phyloP scores from a whole-genome alignment of 805 yeast species.

The Saccharomycopsis olivae region DNA sequence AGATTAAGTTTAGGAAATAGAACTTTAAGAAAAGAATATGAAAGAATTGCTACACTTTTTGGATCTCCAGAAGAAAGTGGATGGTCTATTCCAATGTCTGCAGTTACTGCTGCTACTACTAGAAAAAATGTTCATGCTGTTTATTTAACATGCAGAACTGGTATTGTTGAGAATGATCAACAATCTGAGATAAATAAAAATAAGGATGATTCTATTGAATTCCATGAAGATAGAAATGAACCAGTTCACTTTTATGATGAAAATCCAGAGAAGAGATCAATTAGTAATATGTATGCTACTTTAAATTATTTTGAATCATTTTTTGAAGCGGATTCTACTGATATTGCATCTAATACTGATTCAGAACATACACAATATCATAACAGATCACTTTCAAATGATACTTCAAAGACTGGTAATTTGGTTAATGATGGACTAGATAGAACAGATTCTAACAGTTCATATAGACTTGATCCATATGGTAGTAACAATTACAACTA shows the following conservation, averaged over 20 bases:
- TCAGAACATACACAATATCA: slow-evolving; percentile 5
- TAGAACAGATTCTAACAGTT: slow-evolving; percentile 10
- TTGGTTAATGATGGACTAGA: slow-evolving; percentile 7
- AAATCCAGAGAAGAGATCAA: slow-evolving; percentile 14
- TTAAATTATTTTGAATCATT: slow-evolving; percentile 18
- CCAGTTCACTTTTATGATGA: slow-evolving; percentile 10
- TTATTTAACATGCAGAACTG: slow-evolving; percentile 61
- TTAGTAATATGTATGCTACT: slow-evolving; percentile 18
- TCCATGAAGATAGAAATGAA: slow-evolving; percentile 14
- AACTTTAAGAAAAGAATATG: slow-evolving; percentile 69
- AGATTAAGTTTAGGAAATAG: slow-evolving; percentile 85
- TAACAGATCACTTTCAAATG: slow-evolving; percentile 11
- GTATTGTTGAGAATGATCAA: slow-evolving; percentile 23
- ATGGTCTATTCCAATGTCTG: slow-evolving; percentile 97
- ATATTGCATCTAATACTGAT: neutral
- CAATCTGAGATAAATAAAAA: slow-evolving; percentile 27
- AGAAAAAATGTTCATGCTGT: slow-evolving; percentile 93
- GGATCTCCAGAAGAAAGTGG: slow-evolving; percentile 90
- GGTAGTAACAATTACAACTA: slow-evolving; percentile 13
- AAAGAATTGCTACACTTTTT: slow-evolving; percentile 77
- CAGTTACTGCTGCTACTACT: slow-evolving; percentile 77
- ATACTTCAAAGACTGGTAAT: slow-evolving; percentile 10
- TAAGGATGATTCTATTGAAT: slow-evolving; percentile 29
- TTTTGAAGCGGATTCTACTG: slow-evolving; percentile 13
- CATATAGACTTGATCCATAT: slow-evolving; percentile 13